phyloP scores from a whole-genome alignment of 768 basidiomycete species.

The Mycena venus region DNA sequence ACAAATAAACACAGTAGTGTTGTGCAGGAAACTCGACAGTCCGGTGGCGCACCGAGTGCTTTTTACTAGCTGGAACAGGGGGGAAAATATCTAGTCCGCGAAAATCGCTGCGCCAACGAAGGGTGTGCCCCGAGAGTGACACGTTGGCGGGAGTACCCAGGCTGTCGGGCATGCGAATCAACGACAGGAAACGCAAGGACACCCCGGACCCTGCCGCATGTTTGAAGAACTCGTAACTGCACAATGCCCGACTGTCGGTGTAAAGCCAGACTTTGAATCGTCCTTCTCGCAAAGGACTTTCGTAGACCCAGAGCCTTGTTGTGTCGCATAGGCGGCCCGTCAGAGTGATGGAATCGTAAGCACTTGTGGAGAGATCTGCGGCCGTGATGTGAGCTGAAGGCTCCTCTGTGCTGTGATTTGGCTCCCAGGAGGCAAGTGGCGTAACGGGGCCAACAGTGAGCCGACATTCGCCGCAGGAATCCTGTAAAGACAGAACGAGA shows the following conservation, averaged over 20 bases:
- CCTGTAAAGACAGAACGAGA: not conserved
- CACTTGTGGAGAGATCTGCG: not conserved
- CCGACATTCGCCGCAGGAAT: not conserved
- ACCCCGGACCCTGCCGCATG: not conserved
- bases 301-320: not conserved
- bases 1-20: not conserved
- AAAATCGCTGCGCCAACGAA: not conserved
- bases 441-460: not conserved
- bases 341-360: not conserved
- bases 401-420: not conserved
- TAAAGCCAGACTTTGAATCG: constrained; percentile 2
- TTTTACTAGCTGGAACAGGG: not conserved
- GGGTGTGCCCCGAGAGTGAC: not conserved
- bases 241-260: not conserved
- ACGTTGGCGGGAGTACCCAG: not conserved
- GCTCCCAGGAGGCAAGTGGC: not conserved
- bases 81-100: not conserved
- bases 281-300: not conserved
- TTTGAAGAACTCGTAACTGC: not conserved
- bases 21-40: not conserved
- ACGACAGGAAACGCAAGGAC: not conserved
- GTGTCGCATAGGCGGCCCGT: not conserved
- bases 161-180: not conserved
- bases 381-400: not conserved
- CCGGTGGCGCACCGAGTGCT: not conserved